Base-by-base conservation (phyloP, 768 basidiomycete species). In the Hysterangium stoloniferum region DNA sequence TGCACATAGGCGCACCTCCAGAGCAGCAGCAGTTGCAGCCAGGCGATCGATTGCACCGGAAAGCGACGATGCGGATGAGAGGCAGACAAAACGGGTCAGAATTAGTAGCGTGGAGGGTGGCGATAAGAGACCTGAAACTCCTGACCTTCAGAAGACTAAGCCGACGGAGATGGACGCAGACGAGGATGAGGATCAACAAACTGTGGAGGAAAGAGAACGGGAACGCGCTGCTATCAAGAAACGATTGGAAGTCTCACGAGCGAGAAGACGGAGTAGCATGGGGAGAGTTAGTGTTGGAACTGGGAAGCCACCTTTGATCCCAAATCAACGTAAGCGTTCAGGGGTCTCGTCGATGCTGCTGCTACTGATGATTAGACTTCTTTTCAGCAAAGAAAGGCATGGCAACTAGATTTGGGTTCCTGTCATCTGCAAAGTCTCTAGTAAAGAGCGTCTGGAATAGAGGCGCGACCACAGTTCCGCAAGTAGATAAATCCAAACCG, bases 371-470 rank as follows among this genome's bases (percentile, higher is more conserved):
- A 17, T 33, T 44, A 53, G 36, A 56, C 31, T 33, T 64, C 4
- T 51, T 22, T 45, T 24, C 41, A 48, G 56, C 49, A 55, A 57
- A 70, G 45, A 71, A 70, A 60, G 67, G 56, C 20, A 78, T 78
- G 56, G 66, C 78, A 1, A 70, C 78, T 4, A 76, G 78, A 32
- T 79, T 86, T 52, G 86, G 84, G 1, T 86, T 89, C 68, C 63
- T 89, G 5, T 73, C 80, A 6, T 68, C 72, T 19, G 80, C 86
- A 6, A 88, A 86, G 62, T 76, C 77, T 0, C 67, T 88, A 3
- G 85, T 88, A 4, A 71, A 74, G 57, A 84, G 75, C 55, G 84
- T 89, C 1, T 88, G 84, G 84, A 80, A 78, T 57, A 71, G 82
- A 56, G 77, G 74, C 22, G 66, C 62, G 13, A 60, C 60, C 3